Percentiles rank a stretch among this genome's conserved stretches.
phyloP scores from a whole-genome alignment of 352 stramenopile species.

The Plasmopara muralis region DNA sequence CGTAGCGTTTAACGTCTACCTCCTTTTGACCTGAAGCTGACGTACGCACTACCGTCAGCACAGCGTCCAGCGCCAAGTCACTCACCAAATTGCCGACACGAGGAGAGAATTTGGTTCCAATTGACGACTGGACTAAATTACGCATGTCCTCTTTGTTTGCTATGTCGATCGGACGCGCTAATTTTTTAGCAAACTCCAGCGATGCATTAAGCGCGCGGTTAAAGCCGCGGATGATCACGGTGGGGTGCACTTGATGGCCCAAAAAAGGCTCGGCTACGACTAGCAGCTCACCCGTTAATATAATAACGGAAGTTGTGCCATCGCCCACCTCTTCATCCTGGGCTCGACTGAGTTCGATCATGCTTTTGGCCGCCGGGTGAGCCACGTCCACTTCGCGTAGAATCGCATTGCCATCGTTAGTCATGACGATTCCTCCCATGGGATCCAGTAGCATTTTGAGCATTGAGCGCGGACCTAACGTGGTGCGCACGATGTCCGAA shows the following conservation, averaged over 20 bases:
- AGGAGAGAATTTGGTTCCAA: conserved; percentile 98
- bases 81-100: conserved; percentile 96
- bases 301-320: conserved; percentile 99
- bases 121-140: conserved; percentile 93
- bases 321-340: conserved; percentile 99
- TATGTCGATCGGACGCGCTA: conserved; percentile 93
- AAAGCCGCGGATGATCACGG: conserved; percentile 96
- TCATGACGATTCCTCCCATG: conserved; percentile 99
- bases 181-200: conserved; percentile 90
- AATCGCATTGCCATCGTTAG: conserved; percentile 99
- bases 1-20: conserved; percentile 99
- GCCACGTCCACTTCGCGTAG: conserved; percentile 97
- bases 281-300: conserved; percentile 97
- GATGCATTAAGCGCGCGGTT: conserved; percentile 80
- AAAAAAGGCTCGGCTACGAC: conserved; percentile 96
- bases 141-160: conserved; percentile 93
- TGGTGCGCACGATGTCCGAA: conserved; percentile 98
- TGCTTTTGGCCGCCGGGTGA: conserved; percentile 98
- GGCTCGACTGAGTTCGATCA: conserved; percentile 98
- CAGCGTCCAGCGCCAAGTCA: conserved; percentile 95
- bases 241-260: conserved; percentile 96
- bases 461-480: conserved; percentile 97
- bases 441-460: conserved; percentile 99
- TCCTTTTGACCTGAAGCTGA: conserved; percentile 87
- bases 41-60: conserved; percentile 91